Evolutionary conservation across 129 eudicot genomes (phyloP).

Genomic region (Pulicaria dysenterica): DNA sequence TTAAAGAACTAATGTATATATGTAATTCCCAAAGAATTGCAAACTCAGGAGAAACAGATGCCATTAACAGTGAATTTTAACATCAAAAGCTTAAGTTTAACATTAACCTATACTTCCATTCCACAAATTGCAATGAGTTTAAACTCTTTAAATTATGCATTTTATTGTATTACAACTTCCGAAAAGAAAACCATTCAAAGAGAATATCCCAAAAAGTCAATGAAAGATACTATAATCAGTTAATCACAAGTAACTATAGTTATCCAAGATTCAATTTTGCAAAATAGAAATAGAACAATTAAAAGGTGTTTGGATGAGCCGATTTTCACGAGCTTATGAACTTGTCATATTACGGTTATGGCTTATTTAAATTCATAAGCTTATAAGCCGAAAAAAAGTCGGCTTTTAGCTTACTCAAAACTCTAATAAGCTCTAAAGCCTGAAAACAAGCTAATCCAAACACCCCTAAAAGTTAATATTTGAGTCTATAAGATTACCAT

Average conservation of each 20-base stretch:
- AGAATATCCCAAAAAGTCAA: slow-evolving; percentile 11
- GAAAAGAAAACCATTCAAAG: slow-evolving; percentile 13
- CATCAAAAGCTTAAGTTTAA: not conserved
- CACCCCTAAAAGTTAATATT: not conserved
- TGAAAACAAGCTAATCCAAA: too few relatives aligned
- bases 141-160: not conserved
- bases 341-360: too few relatives aligned
- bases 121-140: slow-evolving; percentile 5
- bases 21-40: not conserved
- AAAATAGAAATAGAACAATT: not conserved
- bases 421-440: too few relatives aligned
- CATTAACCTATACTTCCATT: slow-evolving; percentile 19
- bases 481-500: slow-evolving; percentile 44
- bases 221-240: slow-evolving; percentile 4
- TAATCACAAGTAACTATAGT: not conserved
- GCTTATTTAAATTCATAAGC: too few relatives aligned
- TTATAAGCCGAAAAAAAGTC: too few relatives aligned
- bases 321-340: too few relatives aligned
- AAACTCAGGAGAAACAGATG: slow-evolving; percentile 7
- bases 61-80: not conserved
- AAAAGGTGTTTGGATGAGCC: too few relatives aligned
- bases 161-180: not conserved
- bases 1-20: not conserved
- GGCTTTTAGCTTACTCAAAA: too few relatives aligned
- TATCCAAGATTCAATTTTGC: slow-evolving; percentile 21